Evolutionary conservation across 371 early-diverging fungal species (phyloP), one percentile per base, ranked within the genome.

Genomic region (Synchytrium microbalum): DNA sequence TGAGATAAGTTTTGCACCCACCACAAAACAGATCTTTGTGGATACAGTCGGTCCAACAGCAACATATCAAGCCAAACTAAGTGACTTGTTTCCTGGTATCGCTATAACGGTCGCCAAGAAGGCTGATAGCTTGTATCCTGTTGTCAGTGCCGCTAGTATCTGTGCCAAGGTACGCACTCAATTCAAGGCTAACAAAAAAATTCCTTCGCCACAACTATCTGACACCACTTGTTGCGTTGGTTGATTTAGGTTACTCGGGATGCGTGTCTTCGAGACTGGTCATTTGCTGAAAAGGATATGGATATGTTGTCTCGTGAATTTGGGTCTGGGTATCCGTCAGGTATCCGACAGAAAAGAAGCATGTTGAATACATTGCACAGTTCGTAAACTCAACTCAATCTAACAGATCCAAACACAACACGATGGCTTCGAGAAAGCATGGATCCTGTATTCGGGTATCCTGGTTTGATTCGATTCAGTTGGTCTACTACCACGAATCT

Each of bases 61-160:
- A 32, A 76, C 85, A 23, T 98, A 97, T 72, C 86, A 89, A 64
- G 74, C 54, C 2, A 92, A 92, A 62, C 84, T 99, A 13, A 69
- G 77, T 33, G 71, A 71, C 1, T 64, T 83, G 30, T 92, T 93
- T 68, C 93, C 92, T 1, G 83, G 78, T 2, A 84, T 87, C 31
- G 60, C 46, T 27, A 76, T 83, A 3, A 87, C 97, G 53, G 93
- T 99, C 2, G 88, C 95, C 26, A 91, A 92, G 38, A 98, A 97
- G 71, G 99, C 99, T 3, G 99, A 99, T 81, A 76, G 87, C 14
- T 79, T 89, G 59, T 99, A 89, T 74, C 94, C 98, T 1, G 86
- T 92, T 58, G 99, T 99, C n/a, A 88, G 90, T 69, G 99, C 96
- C 0, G 99, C 99, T 0, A 92, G 93, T 84, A 98, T 99, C 54